Conservation (phyloP, 306 rosid genomes). For the Comarum palustre region DNA sequence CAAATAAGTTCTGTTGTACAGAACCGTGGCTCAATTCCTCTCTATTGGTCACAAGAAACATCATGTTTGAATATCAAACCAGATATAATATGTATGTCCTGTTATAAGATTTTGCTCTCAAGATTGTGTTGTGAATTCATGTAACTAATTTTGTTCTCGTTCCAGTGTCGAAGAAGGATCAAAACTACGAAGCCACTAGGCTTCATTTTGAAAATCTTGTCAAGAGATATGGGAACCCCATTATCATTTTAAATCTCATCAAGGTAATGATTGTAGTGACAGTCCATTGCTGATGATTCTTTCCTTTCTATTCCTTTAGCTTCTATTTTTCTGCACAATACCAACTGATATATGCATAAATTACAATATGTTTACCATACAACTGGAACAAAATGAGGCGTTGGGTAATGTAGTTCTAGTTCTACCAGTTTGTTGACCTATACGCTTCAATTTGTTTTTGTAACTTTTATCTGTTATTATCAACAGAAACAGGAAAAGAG, state of each 20-base stretch:
- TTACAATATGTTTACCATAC: not conserved
- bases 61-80: conserved; percentile 91
- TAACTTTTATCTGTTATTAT: conserved; percentile 5
- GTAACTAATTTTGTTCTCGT: conserved; percentile 32
- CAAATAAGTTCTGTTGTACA: conserved; percentile 92
- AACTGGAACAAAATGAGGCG: not conserved
- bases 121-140: conserved; percentile 8
- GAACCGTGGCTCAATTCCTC: conserved; percentile 95
- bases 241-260: conserved; percentile 86
- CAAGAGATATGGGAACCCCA: conserved; percentile 86
- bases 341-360: not conserved
- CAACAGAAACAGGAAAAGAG: conserved; percentile 70
- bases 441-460: not conserved
- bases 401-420: not conserved
- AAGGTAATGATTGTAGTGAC: conserved; percentile 49
- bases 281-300: not conserved
- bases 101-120: conserved; percentile 10
- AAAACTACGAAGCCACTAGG: conserved; percentile 71
- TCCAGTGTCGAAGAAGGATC: conserved; percentile 73
- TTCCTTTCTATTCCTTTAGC: not conserved
- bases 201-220: conserved; percentile 96
- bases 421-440: not conserved
- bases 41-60: conserved; percentile 97
- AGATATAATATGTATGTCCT: conserved; percentile 75
- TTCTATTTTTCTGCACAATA: not conserved